A percentile compares a stretch with the other conserved stretches of the same genome.
These are phyloP conservation scores for Claviceps sp. DNA, from an alignment of 2,329 filamentous ascomycete genomes.

Conservation along the genomic window DNA sequence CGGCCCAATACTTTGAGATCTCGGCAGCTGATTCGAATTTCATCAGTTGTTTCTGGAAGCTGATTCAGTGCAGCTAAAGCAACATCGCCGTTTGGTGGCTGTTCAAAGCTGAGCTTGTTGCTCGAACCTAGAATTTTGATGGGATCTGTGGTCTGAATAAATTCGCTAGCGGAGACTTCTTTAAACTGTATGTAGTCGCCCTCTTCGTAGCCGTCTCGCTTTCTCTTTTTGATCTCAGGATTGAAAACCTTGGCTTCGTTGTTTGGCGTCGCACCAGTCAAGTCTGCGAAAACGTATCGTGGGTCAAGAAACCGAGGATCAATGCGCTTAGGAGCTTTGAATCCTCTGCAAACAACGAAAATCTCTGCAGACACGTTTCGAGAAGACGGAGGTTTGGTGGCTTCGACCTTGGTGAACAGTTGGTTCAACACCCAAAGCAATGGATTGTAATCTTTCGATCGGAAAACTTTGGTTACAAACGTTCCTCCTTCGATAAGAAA, in stretches of 20 bases:
- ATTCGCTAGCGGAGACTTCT: slow-evolving; percentile 76
- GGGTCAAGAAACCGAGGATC: slow-evolving; percentile 90
- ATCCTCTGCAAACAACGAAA: slow-evolving; percentile 92
- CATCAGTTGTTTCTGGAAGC: slow-evolving; percentile 72
- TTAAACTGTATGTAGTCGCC: slow-evolving; percentile 90
- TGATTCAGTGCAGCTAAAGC: slow-evolving; percentile 76
- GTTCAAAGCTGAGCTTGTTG: slow-evolving; percentile 74
- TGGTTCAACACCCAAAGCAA: slow-evolving; percentile 97
- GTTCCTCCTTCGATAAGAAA: slow-evolving; percentile 81
- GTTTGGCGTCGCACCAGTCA: slow-evolving; percentile 75
- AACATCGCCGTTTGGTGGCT: slow-evolving; percentile 69
- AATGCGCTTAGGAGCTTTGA: slow-evolving; percentile 85
- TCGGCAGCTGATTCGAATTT: slow-evolving; percentile 63
- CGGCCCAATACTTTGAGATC: slow-evolving; percentile 85
- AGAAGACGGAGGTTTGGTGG: slow-evolving; percentile 91
- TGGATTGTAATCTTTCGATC: slow-evolving; percentile 93
- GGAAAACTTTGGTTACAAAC: slow-evolving; percentile 95
- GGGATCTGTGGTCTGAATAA: slow-evolving; percentile 85
- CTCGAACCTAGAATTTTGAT: slow-evolving; percentile 80
- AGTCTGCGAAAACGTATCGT: slow-evolving; percentile 78
- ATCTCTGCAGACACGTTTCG: slow-evolving; percentile 96
- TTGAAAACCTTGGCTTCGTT: slow-evolving; percentile 98
- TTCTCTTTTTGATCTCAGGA: slow-evolving; percentile 91
- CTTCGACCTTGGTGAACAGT: slow-evolving; percentile 86
- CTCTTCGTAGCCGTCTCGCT: slow-evolving; percentile 95